Base-by-base conservation (phyloP, 2,329 filamentous ascomycete species). In the Diaporthe aspalathi region DNA sequence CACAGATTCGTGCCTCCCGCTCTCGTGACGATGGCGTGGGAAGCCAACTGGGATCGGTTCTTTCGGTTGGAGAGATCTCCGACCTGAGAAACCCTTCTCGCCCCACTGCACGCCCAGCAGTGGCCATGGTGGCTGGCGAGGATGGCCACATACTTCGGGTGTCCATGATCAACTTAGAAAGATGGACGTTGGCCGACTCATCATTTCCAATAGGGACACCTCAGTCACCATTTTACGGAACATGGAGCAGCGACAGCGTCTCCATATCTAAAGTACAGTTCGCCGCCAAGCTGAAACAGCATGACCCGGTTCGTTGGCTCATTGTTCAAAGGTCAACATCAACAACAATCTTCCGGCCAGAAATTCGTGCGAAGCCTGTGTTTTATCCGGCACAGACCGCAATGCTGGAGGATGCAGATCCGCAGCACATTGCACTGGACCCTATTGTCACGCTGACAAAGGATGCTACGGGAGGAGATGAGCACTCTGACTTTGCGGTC, bases 401-500 rank as follows among this genome's bases (percentile, higher is more conserved):
- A 49, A 57, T 68, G 22, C 67, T 74, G 54, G 52, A 72, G 75
- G 49, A 79, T 78, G 73, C 70, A 22, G 78, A 76, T 1, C 76
- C 85, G 4, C 89, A 90, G 0, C 83, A 83, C 66, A 83, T 94
- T 20, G 83, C 87, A 49, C 81, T 87, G 2, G 89, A 89, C 54
- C 86, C 85, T 0, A 76, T 92, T 3, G 77, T 89, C 8, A 84
- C 82, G 12, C 78, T 94, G n/a, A 79, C 82, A 0, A 82, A 83
- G 17, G 78, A 83, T 2, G 80, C 86, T 38, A 91, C 88, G 0
- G 89, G 88, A 1, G 87, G 86, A 1, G 81, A 80, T 38, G 77
- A 84, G 0, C 90, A 93, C 75, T 85, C 85, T 0, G 90, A 94
- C 79, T 83, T 92, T 3, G 80, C 87, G 0, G 93, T 94, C 78